phyloP scores from a whole-genome alignment of 139 green algal species.

The Chlorella sorokiniana region DNA sequence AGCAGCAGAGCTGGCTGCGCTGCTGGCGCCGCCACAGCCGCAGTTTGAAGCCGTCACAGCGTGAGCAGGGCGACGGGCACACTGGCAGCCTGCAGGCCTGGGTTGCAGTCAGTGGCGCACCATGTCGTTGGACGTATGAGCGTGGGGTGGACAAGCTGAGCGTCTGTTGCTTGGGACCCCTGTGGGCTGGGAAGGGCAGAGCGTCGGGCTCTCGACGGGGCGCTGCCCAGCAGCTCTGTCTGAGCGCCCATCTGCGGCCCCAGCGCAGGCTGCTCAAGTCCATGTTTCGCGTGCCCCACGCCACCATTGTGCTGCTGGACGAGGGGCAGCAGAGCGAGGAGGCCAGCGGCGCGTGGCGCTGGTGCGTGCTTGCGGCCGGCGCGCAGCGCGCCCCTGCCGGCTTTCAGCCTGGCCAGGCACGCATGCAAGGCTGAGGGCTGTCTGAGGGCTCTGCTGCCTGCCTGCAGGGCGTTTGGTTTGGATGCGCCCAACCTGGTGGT shows the following conservation, averaged over 20 bases:
- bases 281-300: neutral
- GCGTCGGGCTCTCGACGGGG: too few relatives aligned
- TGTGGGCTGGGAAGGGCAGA: too few relatives aligned
- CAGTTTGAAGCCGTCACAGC: neutral
- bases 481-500: constrained; percentile 69
- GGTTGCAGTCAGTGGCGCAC: too few relatives aligned
- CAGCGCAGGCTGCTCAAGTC: neutral
- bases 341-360: neutral
- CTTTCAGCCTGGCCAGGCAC: neutral
- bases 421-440: too few relatives aligned
- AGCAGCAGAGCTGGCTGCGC: neutral
- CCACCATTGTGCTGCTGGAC: neutral
- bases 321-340: neutral
- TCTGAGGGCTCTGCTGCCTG: neutral
- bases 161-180: too few relatives aligned
- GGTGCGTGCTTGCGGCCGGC: too few relatives aligned
- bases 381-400: too few relatives aligned
- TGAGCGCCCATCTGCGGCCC: too few relatives aligned
- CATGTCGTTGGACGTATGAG: too few relatives aligned
- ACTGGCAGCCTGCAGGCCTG: too few relatives aligned
- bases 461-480: neutral
- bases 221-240: neutral
- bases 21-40: neutral
- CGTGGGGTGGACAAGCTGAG: too few relatives aligned
- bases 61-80: neutral